Percentiles rank a stretch among this genome's conserved stretches.
These are phyloP conservation scores for Elsinoe perseae DNA, from an alignment of 2,329 filamentous ascomycete species.

Conservation along the genomic window DNA sequence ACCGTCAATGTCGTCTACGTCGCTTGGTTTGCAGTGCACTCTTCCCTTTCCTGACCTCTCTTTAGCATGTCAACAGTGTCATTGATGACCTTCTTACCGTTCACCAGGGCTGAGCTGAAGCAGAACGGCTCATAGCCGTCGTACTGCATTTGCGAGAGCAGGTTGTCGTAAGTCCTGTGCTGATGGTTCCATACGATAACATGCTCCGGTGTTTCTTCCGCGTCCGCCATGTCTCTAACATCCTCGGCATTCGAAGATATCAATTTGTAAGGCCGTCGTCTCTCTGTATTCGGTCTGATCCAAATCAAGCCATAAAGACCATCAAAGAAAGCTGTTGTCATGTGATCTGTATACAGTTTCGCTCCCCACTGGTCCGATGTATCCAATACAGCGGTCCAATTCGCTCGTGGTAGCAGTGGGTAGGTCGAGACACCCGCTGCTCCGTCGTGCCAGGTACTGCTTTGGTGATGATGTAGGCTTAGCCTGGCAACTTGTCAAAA, in stretches of 20 bases:
- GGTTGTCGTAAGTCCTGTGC: slow-evolving; percentile 19
- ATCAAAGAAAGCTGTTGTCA: slow-evolving; percentile 20
- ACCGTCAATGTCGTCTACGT: slow-evolving; percentile 17
- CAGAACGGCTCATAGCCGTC: slow-evolving; percentile 22
- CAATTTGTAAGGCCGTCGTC: slow-evolving; percentile 19
- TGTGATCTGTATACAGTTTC: slow-evolving; percentile 21
- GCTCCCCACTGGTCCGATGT: slow-evolving; percentile 21
- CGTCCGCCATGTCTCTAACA: slow-evolving; percentile 21
- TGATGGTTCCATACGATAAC: slow-evolving; percentile 21
- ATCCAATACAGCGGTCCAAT: slow-evolving; percentile 20
- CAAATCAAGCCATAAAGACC: slow-evolving; percentile 21
- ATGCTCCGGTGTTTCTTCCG: slow-evolving; percentile 17
- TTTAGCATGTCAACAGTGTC: background rate
- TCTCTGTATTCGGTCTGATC: slow-evolving; percentile 19
- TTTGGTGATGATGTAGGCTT: slow-evolving; percentile 12
- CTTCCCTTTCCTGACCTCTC: slow-evolving; percentile 15
- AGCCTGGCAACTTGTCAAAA: background rate
- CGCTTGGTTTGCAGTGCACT: slow-evolving; percentile 20
- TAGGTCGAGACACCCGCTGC: slow-evolving; percentile 19
- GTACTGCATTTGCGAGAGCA: slow-evolving; percentile 20
- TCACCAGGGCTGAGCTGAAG: slow-evolving; percentile 20
- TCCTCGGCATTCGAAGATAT: slow-evolving; percentile 18
- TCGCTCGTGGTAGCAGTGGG: slow-evolving; percentile 20
- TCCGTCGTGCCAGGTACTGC: slow-evolving; percentile 21
- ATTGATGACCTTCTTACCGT: slow-evolving; percentile 8